Base-by-base conservation (phyloP, 345 rosid species). In the Triadica sebifera region DNA sequence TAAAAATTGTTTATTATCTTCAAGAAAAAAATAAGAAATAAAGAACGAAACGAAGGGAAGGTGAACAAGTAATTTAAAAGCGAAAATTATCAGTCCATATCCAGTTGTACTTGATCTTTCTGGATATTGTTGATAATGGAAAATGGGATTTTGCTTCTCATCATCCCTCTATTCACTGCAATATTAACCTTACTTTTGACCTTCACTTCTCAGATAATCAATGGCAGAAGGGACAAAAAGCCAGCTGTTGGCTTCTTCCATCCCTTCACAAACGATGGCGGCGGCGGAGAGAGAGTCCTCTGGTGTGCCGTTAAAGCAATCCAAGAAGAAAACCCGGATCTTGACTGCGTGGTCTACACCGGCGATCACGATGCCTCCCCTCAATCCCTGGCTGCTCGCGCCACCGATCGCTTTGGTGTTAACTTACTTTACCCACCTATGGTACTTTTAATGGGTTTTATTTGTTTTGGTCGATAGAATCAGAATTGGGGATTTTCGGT, bases 221-320 rank as follows among this genome's bases (percentile, higher is more conserved):
- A 45, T 39, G 74, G 83, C 68, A 79, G 94, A 52, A 81, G 76
- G 17, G 68, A 53, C 75, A 74, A 81, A 38, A 81, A 78, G 70
- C 76, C 57, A n/a, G 89, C 97, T 0, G 97, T 90, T 47, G 98
- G 84, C 1, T 94, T 92, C 88, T 92, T 94, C 85, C 98, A 94
- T 64, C 98, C 98, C 0, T 91, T 84, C 88, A 91, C 98, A 34
- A 91, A 94, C 83, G 98, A 92, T 79, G 98, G 97, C 19, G 98
- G 98, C 41, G 98, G 98, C 67, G 97, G 98, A 11, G 98, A 94
- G 82, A 81, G 98, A 75, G 98, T 92, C 45, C 89, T 94, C 45
- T 94, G 98, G 98, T 94, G 97, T 77, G 90, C 98, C 20, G 94
- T 92, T 62, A 92, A 84, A 87, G 96, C 97, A 17, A 85, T 94